Conservation (phyloP, 192 early-diverging fungal species). For the Linnemannia elongata region DNA sequence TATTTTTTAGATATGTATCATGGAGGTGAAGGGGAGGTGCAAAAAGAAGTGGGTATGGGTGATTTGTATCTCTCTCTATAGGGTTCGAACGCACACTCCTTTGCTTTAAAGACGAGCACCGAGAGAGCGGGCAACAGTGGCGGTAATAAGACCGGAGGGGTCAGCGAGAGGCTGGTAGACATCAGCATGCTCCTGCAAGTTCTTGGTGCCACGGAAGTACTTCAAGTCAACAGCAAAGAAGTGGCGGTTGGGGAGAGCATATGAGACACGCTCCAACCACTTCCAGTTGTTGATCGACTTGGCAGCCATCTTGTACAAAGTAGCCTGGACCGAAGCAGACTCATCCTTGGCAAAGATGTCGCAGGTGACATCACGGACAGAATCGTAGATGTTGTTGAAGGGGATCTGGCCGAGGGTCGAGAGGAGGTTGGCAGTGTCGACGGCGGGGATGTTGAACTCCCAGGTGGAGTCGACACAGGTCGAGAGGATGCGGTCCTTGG, state of each 20-base stretch:
- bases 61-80: not conserved
- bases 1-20: slow-evolving; percentile 13
- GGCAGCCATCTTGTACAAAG: slow-evolving; percentile 83
- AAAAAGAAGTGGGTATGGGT: not conserved
- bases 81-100: slow-evolving; percentile 8
- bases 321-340: slow-evolving; percentile 85
- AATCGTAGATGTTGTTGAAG: slow-evolving; percentile 68
- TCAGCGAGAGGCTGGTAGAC: slow-evolving; percentile 82
- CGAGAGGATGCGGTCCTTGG: slow-evolving; percentile 83
- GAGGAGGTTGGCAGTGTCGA: slow-evolving; percentile 21
- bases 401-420: slow-evolving; percentile 54
- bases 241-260: slow-evolving; percentile 85
- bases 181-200: slow-evolving; percentile 72
- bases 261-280: slow-evolving; percentile 72
- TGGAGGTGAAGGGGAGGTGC: not conserved
- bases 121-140: slow-evolving; percentile 69
- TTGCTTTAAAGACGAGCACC: slow-evolving; percentile 15
- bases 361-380: slow-evolving; percentile 75
- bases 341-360: slow-evolving; percentile 82
- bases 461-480: slow-evolving; percentile 80
- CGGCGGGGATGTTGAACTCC: slow-evolving; percentile 60
- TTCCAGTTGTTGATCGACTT: slow-evolving; percentile 70
- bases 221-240: slow-evolving; percentile 80
- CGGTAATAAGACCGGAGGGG: slow-evolving; percentile 82
- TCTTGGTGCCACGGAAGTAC: slow-evolving; percentile 77